Evolutionary conservation across 257 asterid species (phyloP), one percentile per base, ranked within the genome.

Genomic region (Euphrasia confusa): DNA sequence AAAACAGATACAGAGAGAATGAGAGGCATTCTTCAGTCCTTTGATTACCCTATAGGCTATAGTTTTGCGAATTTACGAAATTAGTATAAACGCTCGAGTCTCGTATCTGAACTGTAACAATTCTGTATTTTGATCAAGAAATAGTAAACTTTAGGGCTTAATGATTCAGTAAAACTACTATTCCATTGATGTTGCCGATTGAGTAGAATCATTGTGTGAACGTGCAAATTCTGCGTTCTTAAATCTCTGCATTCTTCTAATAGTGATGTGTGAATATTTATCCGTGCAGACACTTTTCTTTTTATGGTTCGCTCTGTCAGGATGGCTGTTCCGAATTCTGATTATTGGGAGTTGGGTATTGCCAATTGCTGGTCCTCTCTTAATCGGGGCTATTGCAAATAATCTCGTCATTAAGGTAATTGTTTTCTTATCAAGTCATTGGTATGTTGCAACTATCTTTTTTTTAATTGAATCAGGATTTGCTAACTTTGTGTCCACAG

Each of bases 301-400:
- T 67, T n/a, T 93, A 37, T 93, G 99, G 99, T 93, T 93, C 82
- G 94, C 94, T 68, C 83, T 93, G 54, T 93, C 99, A 0, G 99
- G 99, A 69, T 93, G 96, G 99, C 81, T 93, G 66, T 93, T 89
- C 68, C 89, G 96, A 1, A 32, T 85, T 76, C 69, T 93, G 71
- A 79, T 89, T 68, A 72, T 93, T 58, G 88, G 94, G n/a, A 77
- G 84, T 8, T 89, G 89, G 92, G 92, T 93, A 53, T 76, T 93
- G 64, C 99, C 99, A 21, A 81, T 93, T 78, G 97, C 99, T 59
- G 99, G 92, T 26, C 99, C 97, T 79, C 95, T 93, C 80, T 71
- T 92, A 15, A 79, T 89, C 56, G 95, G 95, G 15, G 91, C 86
- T 53, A 77, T 83, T 12, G 97, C 97, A 60, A 89, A 89, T 77